phyloP scores from a whole-genome alignment of 2,329 filamentous ascomycete species.

The Cladosporium sp. region DNA sequence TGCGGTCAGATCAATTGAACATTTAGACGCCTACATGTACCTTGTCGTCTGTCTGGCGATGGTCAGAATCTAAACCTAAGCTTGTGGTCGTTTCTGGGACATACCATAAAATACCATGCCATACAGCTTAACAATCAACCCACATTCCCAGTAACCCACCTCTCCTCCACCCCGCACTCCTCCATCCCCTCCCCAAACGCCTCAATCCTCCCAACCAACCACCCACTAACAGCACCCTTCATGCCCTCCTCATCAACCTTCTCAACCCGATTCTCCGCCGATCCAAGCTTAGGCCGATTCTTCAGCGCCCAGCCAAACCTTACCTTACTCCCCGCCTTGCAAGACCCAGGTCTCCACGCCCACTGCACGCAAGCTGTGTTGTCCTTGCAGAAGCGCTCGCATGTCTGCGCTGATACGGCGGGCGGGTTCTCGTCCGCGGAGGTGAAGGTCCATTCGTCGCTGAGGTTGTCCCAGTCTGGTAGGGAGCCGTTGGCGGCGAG shows the following conservation, averaged over 20 bases:
- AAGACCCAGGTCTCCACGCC: slow-evolving; percentile 37
- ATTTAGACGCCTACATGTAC: neutral
- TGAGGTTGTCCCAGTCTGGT: slow-evolving; percentile 40
- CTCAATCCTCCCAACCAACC: slow-evolving; percentile 37
- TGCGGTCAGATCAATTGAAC: neutral
- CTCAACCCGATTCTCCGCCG: slow-evolving; percentile 24
- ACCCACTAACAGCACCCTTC: slow-evolving; percentile 33
- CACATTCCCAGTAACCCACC: slow-evolving; percentile 9
- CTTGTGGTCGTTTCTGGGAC: neutral
- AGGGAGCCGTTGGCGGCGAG: slow-evolving; percentile 24
- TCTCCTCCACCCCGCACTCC: neutral
- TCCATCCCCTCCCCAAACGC: neutral
- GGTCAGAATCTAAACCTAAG: neutral
- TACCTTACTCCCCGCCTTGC: slow-evolving; percentile 36
- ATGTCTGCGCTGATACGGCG: slow-evolving; percentile 29
- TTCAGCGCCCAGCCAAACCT: slow-evolving; percentile 26
- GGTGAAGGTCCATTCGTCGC: slow-evolving; percentile 26
- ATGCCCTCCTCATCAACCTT: slow-evolving; percentile 21
- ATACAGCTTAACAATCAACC: neutral
- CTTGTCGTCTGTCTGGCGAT: neutral
- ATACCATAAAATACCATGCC: neutral
- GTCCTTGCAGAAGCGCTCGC: slow-evolving; percentile 33
- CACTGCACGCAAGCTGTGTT: slow-evolving; percentile 41
- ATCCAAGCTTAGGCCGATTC: slow-evolving; percentile 20
- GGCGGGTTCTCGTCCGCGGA: slow-evolving; percentile 23